Conservation (phyloP, 768 basidiomycete genomes). For the Mycena venus region DNA sequence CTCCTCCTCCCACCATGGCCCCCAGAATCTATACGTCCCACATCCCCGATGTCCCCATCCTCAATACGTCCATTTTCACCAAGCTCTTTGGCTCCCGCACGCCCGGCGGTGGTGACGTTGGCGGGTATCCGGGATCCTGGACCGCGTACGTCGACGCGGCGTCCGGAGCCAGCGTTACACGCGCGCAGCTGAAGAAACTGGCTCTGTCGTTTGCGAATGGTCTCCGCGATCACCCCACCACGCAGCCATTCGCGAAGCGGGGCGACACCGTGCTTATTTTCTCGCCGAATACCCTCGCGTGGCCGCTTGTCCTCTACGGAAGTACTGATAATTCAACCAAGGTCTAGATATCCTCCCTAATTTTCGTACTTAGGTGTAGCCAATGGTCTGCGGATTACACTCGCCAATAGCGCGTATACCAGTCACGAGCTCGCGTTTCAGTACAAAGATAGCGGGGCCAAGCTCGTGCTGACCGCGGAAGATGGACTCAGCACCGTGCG, state of each 20-base stretch:
- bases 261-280: slow-evolving; percentile 66
- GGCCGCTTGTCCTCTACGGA: slow-evolving; percentile 61
- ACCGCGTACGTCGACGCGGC: slow-evolving; percentile 39
- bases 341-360: too few species aligned
- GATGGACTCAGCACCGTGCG: slow-evolving; percentile 38
- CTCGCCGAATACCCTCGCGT: slow-evolving; percentile 67
- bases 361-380: slow-evolving; percentile 50
- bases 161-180: slow-evolving; percentile 33
- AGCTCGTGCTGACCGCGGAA: slow-evolving; percentile 65
- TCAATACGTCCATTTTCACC: slow-evolving; percentile 40
- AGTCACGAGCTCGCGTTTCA: slow-evolving; percentile 69
- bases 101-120: slow-evolving; percentile 33
- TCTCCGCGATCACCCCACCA: slow-evolving; percentile 38
- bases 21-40: slow-evolving; percentile 39
- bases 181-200: slow-evolving; percentile 32
- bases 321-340: slow-evolving; percentile 16
- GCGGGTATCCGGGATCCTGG: slow-evolving; percentile 25
- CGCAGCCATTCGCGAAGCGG: slow-evolving; percentile 40
- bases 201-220: slow-evolving; percentile 40
- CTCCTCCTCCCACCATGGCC: slow-evolving; percentile 15
- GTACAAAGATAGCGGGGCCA: slow-evolving; percentile 63
- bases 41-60: slow-evolving; percentile 33
- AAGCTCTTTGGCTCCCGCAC: slow-evolving; percentile 29
- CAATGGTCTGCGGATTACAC: slow-evolving; percentile 64
- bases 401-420: slow-evolving; percentile 69